A percentile compares a stretch with the other conserved stretches of the same genome.
Conservation (phyloP, 2,329 filamentous ascomycete species). For the Microdochium nivale region DNA sequence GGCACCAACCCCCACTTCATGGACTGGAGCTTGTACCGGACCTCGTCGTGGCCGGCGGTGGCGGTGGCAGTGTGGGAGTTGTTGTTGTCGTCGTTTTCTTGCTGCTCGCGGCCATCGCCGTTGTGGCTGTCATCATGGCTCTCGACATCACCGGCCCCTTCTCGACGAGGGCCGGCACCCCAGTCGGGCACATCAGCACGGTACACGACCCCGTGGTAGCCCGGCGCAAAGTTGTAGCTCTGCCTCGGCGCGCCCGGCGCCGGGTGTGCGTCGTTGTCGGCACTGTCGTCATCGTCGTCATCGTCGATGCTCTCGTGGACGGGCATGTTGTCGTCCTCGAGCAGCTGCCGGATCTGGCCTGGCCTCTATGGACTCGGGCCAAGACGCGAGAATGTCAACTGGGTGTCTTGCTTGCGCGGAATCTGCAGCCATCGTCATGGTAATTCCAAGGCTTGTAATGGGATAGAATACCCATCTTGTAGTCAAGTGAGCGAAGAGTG, state of each 20-base stretch:
- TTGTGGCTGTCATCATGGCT: not conserved
- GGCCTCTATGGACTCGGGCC: conserved; percentile 68
- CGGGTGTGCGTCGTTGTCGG: conserved; percentile 39
- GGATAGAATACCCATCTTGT: too few species aligned
- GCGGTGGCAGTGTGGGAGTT: conserved; percentile 8
- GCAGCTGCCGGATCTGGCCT: conserved; percentile 63
- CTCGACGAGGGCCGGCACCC: conserved; percentile 36
- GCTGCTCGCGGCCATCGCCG: not conserved
- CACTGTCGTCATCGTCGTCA: conserved; percentile 43
- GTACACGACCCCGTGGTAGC: conserved; percentile 78
- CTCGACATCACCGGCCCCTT: conserved; percentile 7
- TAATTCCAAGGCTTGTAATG: too few species aligned
- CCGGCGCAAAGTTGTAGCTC: conserved; percentile 89
- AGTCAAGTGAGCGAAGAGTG: too few species aligned
- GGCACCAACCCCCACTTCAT: conserved; percentile 97
- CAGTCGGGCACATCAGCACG: conserved; percentile 61
- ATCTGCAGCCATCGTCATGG: too few species aligned
- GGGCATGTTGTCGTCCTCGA: conserved; percentile 67
- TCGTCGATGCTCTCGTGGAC: conserved; percentile 66
- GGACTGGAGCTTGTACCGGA: conserved; percentile 72
- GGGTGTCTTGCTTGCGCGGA: not conserved
- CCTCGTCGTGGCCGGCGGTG: conserved; percentile 19
- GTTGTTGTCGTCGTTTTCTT: conserved; percentile 6
- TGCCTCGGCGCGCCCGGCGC: conserved; percentile 48
- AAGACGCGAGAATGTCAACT: not conserved